phyloP scores from a whole-genome alignment of 306 rosid species.

The Malus sylvestris region DNA sequence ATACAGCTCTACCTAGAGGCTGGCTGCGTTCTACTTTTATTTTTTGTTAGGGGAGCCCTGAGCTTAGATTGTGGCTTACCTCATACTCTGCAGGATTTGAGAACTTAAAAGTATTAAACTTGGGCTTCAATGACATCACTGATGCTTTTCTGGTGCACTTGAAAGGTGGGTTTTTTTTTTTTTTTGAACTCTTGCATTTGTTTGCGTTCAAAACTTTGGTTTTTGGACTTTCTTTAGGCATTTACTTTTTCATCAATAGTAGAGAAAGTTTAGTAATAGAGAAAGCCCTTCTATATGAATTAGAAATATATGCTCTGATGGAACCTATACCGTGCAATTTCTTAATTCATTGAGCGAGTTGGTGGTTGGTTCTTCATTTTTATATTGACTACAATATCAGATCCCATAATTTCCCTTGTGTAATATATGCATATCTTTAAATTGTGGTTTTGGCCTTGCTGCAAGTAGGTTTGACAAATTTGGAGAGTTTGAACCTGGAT shows the following conservation, averaged over 20 bases:
- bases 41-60: background rate
- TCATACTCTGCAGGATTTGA: conserved; percentile 50
- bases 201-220: background rate
- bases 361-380: background rate
- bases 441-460: background rate
- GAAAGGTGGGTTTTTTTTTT: conserved; percentile 50
- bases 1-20: conserved; percentile 7
- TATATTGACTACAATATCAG: background rate
- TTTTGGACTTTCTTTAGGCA: background rate
- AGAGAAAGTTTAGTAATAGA: background rate
- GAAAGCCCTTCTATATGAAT: background rate
- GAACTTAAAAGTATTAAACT: conserved; percentile 64
- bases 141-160: conserved; percentile 69
- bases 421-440: background rate
- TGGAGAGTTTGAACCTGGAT: conserved; percentile 91
- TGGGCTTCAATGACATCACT: conserved; percentile 67
- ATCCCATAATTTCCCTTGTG: background rate
- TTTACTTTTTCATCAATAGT: background rate
- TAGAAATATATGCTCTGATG: background rate
- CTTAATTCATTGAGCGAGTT: background rate
- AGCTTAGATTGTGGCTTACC: conserved; percentile 2
- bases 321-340: background rate
- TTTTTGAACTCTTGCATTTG: background rate
- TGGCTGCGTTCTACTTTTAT: background rate
- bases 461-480: conserved; percentile 56